Percentiles rank a stretch among this genome's conserved stretches.
Evolutionary conservation across 1,139 yeast species (phyloP).

Genomic region (Suhomyces bribrorum): DNA sequence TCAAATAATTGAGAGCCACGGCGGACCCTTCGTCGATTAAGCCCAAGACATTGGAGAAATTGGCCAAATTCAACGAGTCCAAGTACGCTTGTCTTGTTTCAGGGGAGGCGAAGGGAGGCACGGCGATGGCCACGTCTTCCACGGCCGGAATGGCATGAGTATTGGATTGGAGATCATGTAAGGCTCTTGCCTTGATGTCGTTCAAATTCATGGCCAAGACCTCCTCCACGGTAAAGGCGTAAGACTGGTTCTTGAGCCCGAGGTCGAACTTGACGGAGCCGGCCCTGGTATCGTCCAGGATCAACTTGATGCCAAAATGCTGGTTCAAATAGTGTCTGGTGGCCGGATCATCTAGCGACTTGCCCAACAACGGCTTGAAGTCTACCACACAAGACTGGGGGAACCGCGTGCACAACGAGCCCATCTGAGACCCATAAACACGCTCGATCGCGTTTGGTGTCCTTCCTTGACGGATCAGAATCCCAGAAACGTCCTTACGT

Average conservation of each 20-base stretch:
- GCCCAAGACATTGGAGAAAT: constrained; percentile 58
- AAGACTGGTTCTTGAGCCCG: constrained; percentile 45
- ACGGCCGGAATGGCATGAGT: constrained; percentile 36
- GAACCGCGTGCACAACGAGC: constrained; percentile 67
- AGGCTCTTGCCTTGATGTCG: constrained; percentile 68
- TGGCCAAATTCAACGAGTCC: constrained; percentile 75
- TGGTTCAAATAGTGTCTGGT: constrained; percentile 46
- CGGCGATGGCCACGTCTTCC: constrained; percentile 70
- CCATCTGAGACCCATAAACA: constrained; percentile 75
- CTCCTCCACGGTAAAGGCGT: constrained; percentile 63
- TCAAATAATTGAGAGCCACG: constrained; percentile 76
- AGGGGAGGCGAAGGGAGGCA: constrained; percentile 71
- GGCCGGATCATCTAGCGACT: constrained; percentile 48
- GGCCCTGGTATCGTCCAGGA: constrained; percentile 38
- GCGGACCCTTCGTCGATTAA: constrained; percentile 90
- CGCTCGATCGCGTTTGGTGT: constrained; percentile 58
- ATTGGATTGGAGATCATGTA: constrained; percentile 33
- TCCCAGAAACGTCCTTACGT: constrained; percentile 81
- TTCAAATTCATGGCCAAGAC: constrained; percentile 78
- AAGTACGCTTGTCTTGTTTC: constrained; percentile 69
- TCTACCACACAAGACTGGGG: constrained; percentile 72
- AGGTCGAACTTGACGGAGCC: constrained; percentile 59
- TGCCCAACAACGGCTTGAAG: constrained; percentile 73
- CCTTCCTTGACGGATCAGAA: constrained; percentile 56
- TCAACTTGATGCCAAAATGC: constrained; percentile 65